Base-by-base conservation (phyloP, 805 yeast genomes). In the Clavispora vitiphila region DNA sequence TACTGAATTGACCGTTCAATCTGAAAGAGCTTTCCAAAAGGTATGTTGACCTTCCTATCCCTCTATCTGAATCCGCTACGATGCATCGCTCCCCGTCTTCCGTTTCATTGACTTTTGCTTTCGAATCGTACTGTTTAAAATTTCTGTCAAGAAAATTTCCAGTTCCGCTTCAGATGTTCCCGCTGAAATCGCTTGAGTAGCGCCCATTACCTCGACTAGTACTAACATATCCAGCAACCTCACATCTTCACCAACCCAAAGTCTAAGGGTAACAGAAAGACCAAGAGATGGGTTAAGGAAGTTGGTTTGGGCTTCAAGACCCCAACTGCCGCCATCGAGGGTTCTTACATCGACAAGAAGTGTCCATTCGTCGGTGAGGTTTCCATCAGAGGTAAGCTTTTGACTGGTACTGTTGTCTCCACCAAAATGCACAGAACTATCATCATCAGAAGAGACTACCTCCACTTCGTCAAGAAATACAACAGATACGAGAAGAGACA, bases 401-500 rank as follows among this genome's bases (percentile, higher is more conserved):
- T 93, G 74, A 84, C 96, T 62, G 99, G 99, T 78, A 86, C 96
- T 71, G 99, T 93, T 77, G 96, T 93, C 62, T 93, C 99, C 68
- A 90, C 99, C 83, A 93, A 93, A 83, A 93, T 93, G 99, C 99
- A 93, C 95, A 93, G 99, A 83, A 93, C 99, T 67, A 86, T 93
- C 80, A 85, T 93, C 74, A 86, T 93, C 81, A 90, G 99, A 85
- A 91, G 99, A 81, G 98, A 93, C 72, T 93, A 93, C 95, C 87
- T 93, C 74, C 99, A 93, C 81, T 93, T 88, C 81, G 86, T 93
- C 75, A 96, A 98, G 77, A 93, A 93, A 85, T 93, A 93, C 82
- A 93, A 91, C 96, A 90, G 99, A 86, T 93, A 89, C 87, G 99
- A 93, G 82, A 93, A 93, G 87, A 89, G 99, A 82, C 99, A 93